Conservation (phyloP, 1,284 basidiomycete genomes). For the Ustilago cynodontis region DNA sequence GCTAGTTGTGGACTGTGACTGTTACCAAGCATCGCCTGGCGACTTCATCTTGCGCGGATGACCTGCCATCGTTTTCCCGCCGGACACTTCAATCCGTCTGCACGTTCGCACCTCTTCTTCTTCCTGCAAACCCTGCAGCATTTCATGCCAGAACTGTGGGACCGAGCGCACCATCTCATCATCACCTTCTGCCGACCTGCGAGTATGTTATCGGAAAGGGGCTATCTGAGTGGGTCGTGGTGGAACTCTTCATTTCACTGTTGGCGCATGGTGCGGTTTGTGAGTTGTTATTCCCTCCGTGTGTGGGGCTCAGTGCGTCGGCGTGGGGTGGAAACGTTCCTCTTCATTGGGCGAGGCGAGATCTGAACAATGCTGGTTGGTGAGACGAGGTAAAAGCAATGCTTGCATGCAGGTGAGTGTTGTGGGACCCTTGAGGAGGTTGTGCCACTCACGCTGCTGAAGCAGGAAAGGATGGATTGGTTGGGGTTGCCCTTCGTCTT, state of each 20-base stretch:
- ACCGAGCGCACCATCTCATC: conserved; percentile 3
- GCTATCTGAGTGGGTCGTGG: background rate
- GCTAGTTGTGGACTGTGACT: too few relatives aligned
- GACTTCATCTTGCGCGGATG: background rate
- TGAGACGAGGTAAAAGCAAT: background rate
- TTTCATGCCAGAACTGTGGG: conserved; percentile 3
- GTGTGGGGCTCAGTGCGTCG: too few relatives aligned
- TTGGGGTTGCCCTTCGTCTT: background rate
- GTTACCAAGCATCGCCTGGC: background rate
- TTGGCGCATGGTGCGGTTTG: too few relatives aligned
- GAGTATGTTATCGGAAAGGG: background rate
- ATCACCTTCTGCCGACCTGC: background rate
- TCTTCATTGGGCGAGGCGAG: background rate
- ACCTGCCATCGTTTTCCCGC: background rate
- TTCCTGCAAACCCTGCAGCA: background rate
- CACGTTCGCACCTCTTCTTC: background rate
- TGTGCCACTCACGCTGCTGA: background rate
- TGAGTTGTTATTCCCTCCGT: too few relatives aligned
- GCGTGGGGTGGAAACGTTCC: background rate
- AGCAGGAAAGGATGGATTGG: too few relatives aligned
- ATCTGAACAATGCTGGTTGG: background rate
- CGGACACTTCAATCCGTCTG: background rate
- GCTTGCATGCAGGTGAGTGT: background rate
- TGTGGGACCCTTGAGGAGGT: background rate
- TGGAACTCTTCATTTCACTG: too few relatives aligned